Conservation (phyloP, 2,329 filamentous ascomycete species). For the Cercospora brassicicola region DNA sequence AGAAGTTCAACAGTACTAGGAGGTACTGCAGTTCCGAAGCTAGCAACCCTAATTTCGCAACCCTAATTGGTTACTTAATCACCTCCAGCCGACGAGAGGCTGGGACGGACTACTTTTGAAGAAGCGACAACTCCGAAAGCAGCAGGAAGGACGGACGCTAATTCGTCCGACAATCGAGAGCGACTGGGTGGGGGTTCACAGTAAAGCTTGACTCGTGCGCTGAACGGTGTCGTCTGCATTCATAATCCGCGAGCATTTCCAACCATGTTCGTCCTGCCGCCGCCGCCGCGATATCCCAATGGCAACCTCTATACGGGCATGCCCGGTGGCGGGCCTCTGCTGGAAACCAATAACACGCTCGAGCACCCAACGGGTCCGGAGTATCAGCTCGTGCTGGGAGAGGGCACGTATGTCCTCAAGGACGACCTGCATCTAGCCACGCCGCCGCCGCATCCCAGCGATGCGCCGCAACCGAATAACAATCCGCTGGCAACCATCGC, state of each 20-base stretch:
- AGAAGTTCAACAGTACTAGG: not conserved
- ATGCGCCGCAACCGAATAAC: conserved; percentile 79
- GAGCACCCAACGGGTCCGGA: conserved; percentile 77
- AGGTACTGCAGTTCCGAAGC: not conserved
- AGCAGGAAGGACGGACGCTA: conserved; percentile 27
- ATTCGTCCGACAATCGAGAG: not conserved
- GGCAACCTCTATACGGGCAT: conserved; percentile 67
- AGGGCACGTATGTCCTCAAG: conserved; percentile 88
- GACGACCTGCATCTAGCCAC: conserved; percentile 92
- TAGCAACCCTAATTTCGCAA: conserved; percentile 42
- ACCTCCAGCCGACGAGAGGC: not conserved
- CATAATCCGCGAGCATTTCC: not conserved
- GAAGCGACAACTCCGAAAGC: not conserved
- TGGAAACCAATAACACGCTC: conserved; percentile 92
- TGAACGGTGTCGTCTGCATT: not conserved
- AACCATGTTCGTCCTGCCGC: conserved; percentile 20
- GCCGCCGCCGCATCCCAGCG: conserved; percentile 91
- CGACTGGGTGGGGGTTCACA: not conserved
- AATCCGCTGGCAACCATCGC: conserved; percentile 88
- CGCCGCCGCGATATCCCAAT: conserved; percentile 66
- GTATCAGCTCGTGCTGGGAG: conserved; percentile 87
- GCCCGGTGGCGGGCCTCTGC: conserved; percentile 68
- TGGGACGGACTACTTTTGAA: not conserved
- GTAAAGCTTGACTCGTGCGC: not conserved
- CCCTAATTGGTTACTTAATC: not conserved